A percentile compares a stretch with the other conserved stretches of the same genome.
Evolutionary conservation across 2,329 filamentous ascomycete species (phyloP).

Genomic region (Coniochaeta pulveracea): DNA sequence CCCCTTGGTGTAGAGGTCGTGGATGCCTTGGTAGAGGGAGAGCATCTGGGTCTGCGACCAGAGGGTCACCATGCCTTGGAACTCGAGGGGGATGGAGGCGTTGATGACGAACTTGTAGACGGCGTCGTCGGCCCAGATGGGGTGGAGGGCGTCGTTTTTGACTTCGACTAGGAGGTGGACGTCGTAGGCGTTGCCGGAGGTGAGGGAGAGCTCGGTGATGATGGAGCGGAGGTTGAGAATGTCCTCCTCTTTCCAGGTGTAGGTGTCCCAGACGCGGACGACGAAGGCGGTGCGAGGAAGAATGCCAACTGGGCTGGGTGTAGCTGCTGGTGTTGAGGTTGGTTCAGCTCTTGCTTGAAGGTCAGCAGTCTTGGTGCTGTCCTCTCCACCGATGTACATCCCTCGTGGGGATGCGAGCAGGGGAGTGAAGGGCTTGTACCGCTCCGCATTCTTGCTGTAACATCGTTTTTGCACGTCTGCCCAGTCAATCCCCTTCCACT

Average conservation of each 20-base stretch:
- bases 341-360: conserved; percentile 12
- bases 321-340: conserved; percentile 6
- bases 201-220: conserved; percentile 70
- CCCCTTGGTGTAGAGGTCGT: conserved; percentile 58
- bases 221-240: conserved; percentile 73
- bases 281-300: conserved; percentile 62
- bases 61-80: conserved; percentile 76
- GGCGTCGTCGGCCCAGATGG: conserved; percentile 67
- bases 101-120: conserved; percentile 56
- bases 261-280: conserved; percentile 73
- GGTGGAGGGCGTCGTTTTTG: conserved; percentile 60
- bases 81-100: conserved; percentile 68
- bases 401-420: conserved; percentile 31
- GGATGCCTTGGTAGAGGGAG: conserved; percentile 76
- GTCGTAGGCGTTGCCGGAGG: conserved; percentile 78
- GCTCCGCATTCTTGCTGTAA: conserved; percentile 54
- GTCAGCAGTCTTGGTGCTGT: conserved; percentile 11
- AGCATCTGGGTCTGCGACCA: conserved; percentile 95
- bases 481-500: conserved; percentile 72
- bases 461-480: conserved; percentile 67
- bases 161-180: conserved; percentile 79
- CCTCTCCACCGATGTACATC: conserved; percentile 34
- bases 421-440: conserved; percentile 45
- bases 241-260: conserved; percentile 67
- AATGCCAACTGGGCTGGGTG: conserved; percentile 18